Percentiles rank a stretch among this genome's conserved stretches.
Conservation (phyloP, 2,329 filamentous ascomycete species). For the Xylaria sp. region DNA sequence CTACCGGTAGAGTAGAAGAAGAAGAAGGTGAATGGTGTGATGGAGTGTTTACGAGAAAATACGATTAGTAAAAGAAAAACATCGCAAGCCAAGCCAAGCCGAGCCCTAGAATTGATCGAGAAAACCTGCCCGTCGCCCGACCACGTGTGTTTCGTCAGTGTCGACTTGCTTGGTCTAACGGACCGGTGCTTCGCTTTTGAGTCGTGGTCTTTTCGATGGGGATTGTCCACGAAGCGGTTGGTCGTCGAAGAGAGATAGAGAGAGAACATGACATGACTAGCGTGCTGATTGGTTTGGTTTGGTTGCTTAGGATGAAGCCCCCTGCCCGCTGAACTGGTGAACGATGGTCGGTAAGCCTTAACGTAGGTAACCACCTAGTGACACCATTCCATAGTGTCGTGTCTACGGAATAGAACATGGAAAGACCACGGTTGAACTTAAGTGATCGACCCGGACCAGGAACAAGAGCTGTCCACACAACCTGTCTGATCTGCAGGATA, state of each 20-base stretch:
- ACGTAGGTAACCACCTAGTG: not conserved
- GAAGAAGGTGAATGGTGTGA: no score
- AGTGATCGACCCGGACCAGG: not conserved
- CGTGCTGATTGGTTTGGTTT: not conserved
- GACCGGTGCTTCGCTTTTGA: not conserved
- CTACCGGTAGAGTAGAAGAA: no score
- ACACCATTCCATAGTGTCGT: not conserved
- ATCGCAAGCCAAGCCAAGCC: not conserved
- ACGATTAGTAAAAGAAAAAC: no score
- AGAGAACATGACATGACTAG: not conserved
- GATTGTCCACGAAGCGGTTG: not conserved
- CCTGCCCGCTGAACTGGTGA: not conserved
- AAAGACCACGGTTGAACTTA: not conserved
- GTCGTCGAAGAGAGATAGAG: no score
- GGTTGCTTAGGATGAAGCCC: not conserved
- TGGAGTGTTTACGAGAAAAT: no score
- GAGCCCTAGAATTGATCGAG: not conserved
- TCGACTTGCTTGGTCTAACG: not conserved
- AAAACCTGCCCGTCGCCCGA: not conserved
- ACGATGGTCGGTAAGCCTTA: not conserved
- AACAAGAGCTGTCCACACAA: not conserved
- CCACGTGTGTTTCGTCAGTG: not conserved
- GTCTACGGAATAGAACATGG: not conserved
- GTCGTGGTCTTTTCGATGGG: not conserved
- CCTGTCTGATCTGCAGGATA: not conserved